Conservation (phyloP, 177 flowering plant genomes). For the Vitis hybrid region DNA sequence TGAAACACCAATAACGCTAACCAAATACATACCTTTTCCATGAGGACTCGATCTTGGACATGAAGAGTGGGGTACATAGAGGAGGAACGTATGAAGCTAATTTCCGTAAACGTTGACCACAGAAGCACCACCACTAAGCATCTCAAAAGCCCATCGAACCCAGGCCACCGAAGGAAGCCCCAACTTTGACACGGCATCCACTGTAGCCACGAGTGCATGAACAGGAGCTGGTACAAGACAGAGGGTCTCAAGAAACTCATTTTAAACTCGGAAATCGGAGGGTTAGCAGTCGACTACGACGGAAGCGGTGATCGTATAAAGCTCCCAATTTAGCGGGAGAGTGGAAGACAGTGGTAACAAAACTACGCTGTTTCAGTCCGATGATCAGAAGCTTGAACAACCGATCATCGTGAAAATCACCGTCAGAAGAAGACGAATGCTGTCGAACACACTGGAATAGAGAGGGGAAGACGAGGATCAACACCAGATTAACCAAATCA, state of each 20-base stretch:
- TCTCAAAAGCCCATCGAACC: conserved; percentile 31
- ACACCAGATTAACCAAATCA: too few species aligned
- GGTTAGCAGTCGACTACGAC: conserved; percentile 18
- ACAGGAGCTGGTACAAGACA: conserved; percentile 19
- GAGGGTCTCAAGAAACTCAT: conserved; percentile 42
- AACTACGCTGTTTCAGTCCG: conserved; percentile 11
- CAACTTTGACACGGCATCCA: conserved; percentile 48
- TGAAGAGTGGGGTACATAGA: conserved; percentile 58
- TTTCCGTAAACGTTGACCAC: conserved; percentile 42
- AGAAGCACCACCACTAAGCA: conserved; percentile 30
- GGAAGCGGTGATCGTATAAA: conserved; percentile 17
- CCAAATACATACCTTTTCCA: conserved; percentile 33
- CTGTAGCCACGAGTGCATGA: conserved; percentile 18
- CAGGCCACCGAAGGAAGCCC: conserved; percentile 42
- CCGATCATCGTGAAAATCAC: not conserved
- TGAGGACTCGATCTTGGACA: conserved; percentile 42
- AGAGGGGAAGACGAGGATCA: too few species aligned
- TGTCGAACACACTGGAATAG: not conserved
- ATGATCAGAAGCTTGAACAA: conserved; percentile 13
- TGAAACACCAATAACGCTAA: not conserved
- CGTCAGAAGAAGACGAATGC: conserved; percentile 1
- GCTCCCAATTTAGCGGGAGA: conserved; percentile 8
- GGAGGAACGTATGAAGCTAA: conserved; percentile 40
- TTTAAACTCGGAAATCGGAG: conserved; percentile 10
- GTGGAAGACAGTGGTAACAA: conserved; percentile 6